Evolutionary conservation across 2,329 filamentous ascomycete genomes (phyloP), one percentile per base, ranked within the genome.

Genomic region (Aaosphaeria pasadenensis): DNA sequence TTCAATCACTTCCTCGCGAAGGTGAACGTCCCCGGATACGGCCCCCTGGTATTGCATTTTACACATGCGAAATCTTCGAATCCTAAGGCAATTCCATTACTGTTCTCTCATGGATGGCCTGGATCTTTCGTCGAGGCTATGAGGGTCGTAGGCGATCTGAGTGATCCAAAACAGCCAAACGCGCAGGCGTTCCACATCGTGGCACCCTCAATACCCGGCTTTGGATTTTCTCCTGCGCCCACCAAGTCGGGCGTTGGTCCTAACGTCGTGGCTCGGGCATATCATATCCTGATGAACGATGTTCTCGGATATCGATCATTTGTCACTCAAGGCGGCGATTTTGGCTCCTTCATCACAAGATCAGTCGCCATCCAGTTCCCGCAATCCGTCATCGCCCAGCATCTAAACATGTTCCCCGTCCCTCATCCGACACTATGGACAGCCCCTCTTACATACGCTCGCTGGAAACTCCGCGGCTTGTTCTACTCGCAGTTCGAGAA

Each of bases 41-140:
- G 39, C 24, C 9, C 9, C 2, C 4, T 11, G 7, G 9, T 11
- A 13, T 9, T 40, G 9, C 39, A 40, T 24, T 40, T 40, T 60
- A 65, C 87, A 5, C 80, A 86, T 57, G 74, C 83, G 53, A 70
- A 63, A 40, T 81, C 77, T 54, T 57, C 64, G 4, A 67, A 69
- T 3, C 51, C 72, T 1, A 70, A 71, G 17, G 80, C 81, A 3
- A 80, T 87, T 42, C 84, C 85, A 0, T 61, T 87, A 32, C 62
- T 87, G 0, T 86, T 87, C 59, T 71, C 75, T 11, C 84, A 86
- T 59, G 83, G 83, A 17, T 86, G 81, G 79, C 86, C 86, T 0
- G 85, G 85, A 1, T 82, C 77, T 57, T 86, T 85, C 59, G 62
- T 84, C 38, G 84, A 88, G 67, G 81, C 80, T 2, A 63, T 71